phyloP scores from a whole-genome alignment of 2,329 filamentous ascomycete genomes.

The Lachnellula willkommii region DNA sequence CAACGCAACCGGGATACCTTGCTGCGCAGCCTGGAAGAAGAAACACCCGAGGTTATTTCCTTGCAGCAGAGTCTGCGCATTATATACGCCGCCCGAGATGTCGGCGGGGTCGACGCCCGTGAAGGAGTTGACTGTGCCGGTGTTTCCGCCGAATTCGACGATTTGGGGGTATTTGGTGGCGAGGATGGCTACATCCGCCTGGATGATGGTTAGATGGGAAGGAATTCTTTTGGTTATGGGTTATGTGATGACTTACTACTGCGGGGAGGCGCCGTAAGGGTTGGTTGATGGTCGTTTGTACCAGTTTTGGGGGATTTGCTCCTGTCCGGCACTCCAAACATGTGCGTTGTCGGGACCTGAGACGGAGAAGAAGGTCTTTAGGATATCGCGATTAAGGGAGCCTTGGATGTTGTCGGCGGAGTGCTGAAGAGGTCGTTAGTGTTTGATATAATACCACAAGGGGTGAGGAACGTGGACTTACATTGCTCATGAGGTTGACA shows the following conservation, averaged over 20 bases:
- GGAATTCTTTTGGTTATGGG: too few relatives aligned
- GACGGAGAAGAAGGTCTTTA: slow-evolving; percentile 27
- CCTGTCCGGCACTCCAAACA: slow-evolving; percentile 6
- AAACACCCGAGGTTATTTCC: slow-evolving; percentile 46
- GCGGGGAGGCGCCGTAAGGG: slow-evolving; percentile 39
- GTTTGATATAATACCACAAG: too few relatives aligned
- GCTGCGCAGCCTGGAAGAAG: slow-evolving; percentile 8
- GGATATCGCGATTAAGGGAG: slow-evolving; percentile 26
- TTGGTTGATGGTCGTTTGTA: slow-evolving; percentile 12
- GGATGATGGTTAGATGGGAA: too few relatives aligned
- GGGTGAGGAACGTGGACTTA: background rate
- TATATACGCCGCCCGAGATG: slow-evolving; percentile 39
- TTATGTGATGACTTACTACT: slow-evolving; percentile 11
- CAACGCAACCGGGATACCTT: background rate
- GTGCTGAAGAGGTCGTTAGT: background rate
- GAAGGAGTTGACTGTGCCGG: slow-evolving; percentile 47
- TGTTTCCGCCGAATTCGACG: slow-evolving; percentile 44
- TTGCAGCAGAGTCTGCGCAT: slow-evolving; percentile 38
- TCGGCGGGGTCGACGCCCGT: slow-evolving; percentile 40
- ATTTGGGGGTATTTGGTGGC: slow-evolving; percentile 32
- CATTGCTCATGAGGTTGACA: slow-evolving; percentile 7
- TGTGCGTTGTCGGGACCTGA: slow-evolving; percentile 14
- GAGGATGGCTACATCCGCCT: slow-evolving; percentile 36
- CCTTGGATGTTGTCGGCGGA: slow-evolving; percentile 10
- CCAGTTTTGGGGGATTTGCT: slow-evolving; percentile 18